phyloP scores from a whole-genome alignment of 345 rosid species.

The Passiflora organensis region DNA sequence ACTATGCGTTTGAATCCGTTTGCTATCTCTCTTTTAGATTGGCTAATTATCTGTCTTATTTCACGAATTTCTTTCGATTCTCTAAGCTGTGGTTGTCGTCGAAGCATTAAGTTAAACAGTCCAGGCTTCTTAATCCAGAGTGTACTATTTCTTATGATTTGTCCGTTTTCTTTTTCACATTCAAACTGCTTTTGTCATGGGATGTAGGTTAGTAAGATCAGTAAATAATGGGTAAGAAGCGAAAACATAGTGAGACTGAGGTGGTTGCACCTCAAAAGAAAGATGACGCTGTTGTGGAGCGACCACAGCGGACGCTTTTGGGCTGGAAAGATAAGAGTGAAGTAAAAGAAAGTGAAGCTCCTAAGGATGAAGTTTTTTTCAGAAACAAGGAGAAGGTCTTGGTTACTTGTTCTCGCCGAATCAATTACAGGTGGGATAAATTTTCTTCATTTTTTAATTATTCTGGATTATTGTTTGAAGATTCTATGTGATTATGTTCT shows the following conservation, averaged over 20 bases:
- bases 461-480: neutral
- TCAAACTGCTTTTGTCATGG: neutral
- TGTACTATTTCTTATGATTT: no score
- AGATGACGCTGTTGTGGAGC: slow-evolving; percentile 48
- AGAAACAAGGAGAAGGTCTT: slow-evolving; percentile 96
- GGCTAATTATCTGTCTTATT: no score
- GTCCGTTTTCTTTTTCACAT: neutral
- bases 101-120: no score
- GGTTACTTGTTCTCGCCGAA: slow-evolving; percentile 90
- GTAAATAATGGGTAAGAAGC: slow-evolving; percentile 60
- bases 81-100: no score
- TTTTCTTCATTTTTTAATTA: neutral
- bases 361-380: slow-evolving; percentile 26
- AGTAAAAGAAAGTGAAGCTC: slow-evolving; percentile 18
- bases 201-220: neutral
- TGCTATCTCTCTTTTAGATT: no score
- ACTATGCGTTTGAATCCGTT: no score
- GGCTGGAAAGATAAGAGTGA: slow-evolving; percentile 76
- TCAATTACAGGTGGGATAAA: slow-evolving; percentile 64
- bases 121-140: no score
- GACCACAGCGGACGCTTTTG: slow-evolving; percentile 69
- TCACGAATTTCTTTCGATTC: no score
- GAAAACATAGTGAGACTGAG: slow-evolving; percentile 64
- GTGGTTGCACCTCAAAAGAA: slow-evolving; percentile 36
- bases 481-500: neutral